These are phyloP conservation scores for Lithohypha guttulata DNA, from an alignment of 2,329 filamentous ascomycete species.

Conservation along the genomic window DNA sequence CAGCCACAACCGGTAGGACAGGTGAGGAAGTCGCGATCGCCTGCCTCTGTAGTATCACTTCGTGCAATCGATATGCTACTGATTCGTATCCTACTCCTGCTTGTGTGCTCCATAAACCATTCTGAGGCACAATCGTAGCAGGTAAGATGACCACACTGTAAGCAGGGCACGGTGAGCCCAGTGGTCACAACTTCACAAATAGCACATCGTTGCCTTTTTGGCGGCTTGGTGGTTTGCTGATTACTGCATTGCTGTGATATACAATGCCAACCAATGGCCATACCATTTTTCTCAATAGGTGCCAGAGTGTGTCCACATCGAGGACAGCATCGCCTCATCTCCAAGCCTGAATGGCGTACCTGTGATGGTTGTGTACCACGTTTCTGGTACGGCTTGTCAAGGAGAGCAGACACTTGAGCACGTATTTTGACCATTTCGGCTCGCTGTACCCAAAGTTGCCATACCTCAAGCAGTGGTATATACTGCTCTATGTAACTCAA, in stretches of 20 bases:
- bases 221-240: slow-evolving; percentile 26
- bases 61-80: slow-evolving; percentile 12
- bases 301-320: slow-evolving; percentile 27
- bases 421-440: slow-evolving; percentile 51
- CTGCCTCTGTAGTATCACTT: slow-evolving; percentile 8
- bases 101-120: slow-evolving; percentile 29
- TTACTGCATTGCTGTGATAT: slow-evolving; percentile 25
- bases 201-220: slow-evolving; percentile 29
- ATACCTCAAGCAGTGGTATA: slow-evolving; percentile 48
- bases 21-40: slow-evolving; percentile 17
- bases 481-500: slow-evolving; percentile 46
- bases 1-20: slow-evolving; percentile 41
- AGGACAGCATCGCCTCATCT: slow-evolving; percentile 34
- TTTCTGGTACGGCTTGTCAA: not conserved
- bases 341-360: slow-evolving; percentile 25
- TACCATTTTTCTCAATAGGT: slow-evolving; percentile 20
- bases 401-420: slow-evolving; percentile 18
- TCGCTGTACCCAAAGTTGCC: slow-evolving; percentile 44
- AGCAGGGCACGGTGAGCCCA: slow-evolving; percentile 37
- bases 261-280: slow-evolving; percentile 21
- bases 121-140: slow-evolving; percentile 35
- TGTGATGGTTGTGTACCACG: not conserved
- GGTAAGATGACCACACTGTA: slow-evolving; percentile 38
- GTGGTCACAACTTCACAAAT: slow-evolving; percentile 34
- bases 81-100: slow-evolving; percentile 15